Percentiles rank a stretch among this genome's conserved stretches.
Evolutionary conservation across 495 filamentous ascomycete species (phyloP).

Genomic region (Aspergillus baeticus): DNA sequence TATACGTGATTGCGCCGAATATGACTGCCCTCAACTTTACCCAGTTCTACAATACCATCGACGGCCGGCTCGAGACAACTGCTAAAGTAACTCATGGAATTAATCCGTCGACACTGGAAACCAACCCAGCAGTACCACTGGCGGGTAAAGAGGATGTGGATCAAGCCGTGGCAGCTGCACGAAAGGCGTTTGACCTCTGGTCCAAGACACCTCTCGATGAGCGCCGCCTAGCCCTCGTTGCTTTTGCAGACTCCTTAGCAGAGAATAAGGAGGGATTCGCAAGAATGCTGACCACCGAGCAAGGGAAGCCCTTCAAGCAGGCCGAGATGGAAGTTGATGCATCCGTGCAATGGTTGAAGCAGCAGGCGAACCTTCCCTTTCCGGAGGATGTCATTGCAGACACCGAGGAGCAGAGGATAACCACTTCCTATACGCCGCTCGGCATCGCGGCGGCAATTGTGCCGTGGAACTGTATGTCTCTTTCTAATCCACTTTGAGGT

Average conservation of each 20-base stretch:
- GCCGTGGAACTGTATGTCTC: slow-evolving; percentile 34
- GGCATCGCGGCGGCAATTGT: slow-evolving; percentile 33
- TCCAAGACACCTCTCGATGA: slow-evolving; percentile 38
- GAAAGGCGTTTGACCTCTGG: slow-evolving; percentile 46
- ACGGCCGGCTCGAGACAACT: slow-evolving; percentile 35
- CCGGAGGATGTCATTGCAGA: too few species aligned
- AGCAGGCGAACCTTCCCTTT: too few species aligned
- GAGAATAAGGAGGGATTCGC: slow-evolving; percentile 40
- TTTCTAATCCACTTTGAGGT: too few species aligned
- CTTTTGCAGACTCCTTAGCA: slow-evolving; percentile 42
- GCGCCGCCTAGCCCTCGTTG: slow-evolving; percentile 49
- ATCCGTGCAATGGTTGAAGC: too few species aligned
- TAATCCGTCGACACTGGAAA: slow-evolving; percentile 40
- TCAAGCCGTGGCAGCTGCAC: slow-evolving; percentile 40
- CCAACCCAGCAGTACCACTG: slow-evolving; percentile 50
- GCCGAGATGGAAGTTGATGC: too few species aligned
- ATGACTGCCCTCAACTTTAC: too few species aligned
- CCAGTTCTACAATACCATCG: slow-evolving; percentile 45
- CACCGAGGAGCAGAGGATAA: too few species aligned
- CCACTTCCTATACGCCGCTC: slow-evolving; percentile 28
- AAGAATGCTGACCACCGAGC: slow-evolving; percentile 43
- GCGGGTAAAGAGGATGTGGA: slow-evolving; percentile 50
- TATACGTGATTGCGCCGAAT: too few species aligned
- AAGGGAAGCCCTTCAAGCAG: slow-evolving; percentile 51
- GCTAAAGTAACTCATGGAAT: not conserved